Conservation (phyloP, 768 basidiomycete species). For the Lactarius psammicola region DNA sequence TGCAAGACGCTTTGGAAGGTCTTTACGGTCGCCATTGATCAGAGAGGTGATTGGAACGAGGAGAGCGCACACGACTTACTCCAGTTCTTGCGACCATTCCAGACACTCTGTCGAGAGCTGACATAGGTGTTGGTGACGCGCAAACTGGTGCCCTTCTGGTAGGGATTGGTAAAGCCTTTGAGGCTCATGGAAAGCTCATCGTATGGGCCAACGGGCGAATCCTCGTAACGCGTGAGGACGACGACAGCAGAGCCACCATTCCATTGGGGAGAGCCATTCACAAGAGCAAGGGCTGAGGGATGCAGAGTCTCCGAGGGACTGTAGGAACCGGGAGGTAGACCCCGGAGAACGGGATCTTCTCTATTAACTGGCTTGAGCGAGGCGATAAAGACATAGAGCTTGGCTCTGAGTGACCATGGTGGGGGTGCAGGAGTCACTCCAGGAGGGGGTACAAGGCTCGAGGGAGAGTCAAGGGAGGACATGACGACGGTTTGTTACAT, state of each 20-base stretch:
- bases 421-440: slow-evolving; percentile 6
- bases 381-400: slow-evolving; percentile 12
- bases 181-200: slow-evolving; percentile 19
- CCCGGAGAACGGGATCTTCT: slow-evolving; percentile 19
- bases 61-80: neutral
- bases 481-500: neutral
- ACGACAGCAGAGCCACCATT: slow-evolving; percentile 7
- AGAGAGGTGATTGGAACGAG: neutral
- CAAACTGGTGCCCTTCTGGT: neutral
- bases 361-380: slow-evolving; percentile 12
- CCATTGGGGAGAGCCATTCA: slow-evolving; percentile 15
- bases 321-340: slow-evolving; percentile 24
- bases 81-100: slow-evolving; percentile 26
- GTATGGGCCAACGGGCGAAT: slow-evolving; percentile 26
- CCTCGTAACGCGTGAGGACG: slow-evolving; percentile 17
- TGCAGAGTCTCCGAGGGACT: slow-evolving; percentile 20
- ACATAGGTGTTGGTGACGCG: slow-evolving; percentile 27
- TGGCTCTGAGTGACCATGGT: slow-evolving; percentile 20
- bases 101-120: slow-evolving; percentile 6
- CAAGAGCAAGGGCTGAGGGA: slow-evolving; percentile 19
- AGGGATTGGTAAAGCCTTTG: slow-evolving; percentile 6
- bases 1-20: slow-evolving; percentile 23
- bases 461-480: neutral
- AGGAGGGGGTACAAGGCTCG: neutral
- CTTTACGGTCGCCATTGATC: neutral